Conservation (phyloP, 768 basidiomycete species). For the Serpula lacrymans region DNA sequence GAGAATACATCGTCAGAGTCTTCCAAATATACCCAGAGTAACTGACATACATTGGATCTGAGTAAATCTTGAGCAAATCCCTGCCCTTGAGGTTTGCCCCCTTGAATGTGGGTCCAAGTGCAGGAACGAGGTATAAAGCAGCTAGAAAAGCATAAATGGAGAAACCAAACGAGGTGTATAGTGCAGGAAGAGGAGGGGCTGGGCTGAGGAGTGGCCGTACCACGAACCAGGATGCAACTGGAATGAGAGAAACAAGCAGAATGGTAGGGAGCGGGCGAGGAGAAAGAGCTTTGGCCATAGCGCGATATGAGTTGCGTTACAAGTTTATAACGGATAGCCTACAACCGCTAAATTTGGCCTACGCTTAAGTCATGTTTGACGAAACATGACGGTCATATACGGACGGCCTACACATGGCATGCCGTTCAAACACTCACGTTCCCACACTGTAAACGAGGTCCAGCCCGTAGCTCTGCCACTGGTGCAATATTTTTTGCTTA, state of each 20-base stretch:
- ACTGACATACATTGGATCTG: slow-evolving; percentile 59
- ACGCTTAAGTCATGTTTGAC: too few relatives aligned
- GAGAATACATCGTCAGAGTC: too few relatives aligned
- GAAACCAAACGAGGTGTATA: slow-evolving; percentile 81
- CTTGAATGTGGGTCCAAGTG: slow-evolving; percentile 75
- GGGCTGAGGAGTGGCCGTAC: slow-evolving; percentile 70
- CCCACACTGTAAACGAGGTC: too few relatives aligned
- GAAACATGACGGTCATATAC: too few relatives aligned
- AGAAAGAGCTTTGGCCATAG: slow-evolving; percentile 22
- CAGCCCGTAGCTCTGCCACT: too few relatives aligned
- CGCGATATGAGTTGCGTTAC: too few relatives aligned
- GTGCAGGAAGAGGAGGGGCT: slow-evolving; percentile 60
- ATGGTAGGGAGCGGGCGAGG: slow-evolving; percentile 52
- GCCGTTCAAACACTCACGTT: too few relatives aligned
- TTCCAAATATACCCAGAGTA: slow-evolving; percentile 3
- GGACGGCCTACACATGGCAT: too few relatives aligned
- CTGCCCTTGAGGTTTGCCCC: slow-evolving; percentile 79
- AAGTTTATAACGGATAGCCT: too few relatives aligned
- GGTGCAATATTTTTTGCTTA: too few relatives aligned
- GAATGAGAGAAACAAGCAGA: slow-evolving; percentile 57
- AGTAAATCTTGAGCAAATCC: slow-evolving; percentile 83
- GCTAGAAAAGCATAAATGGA: slow-evolving; percentile 79
- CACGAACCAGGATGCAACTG: slow-evolving; percentile 72
- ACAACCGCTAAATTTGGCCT: too few relatives aligned
- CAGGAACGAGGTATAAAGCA: slow-evolving; percentile 77